Evolutionary conservation across 208 protist genomes (phyloP).

Genomic region (Crithidia brevicula): DNA sequence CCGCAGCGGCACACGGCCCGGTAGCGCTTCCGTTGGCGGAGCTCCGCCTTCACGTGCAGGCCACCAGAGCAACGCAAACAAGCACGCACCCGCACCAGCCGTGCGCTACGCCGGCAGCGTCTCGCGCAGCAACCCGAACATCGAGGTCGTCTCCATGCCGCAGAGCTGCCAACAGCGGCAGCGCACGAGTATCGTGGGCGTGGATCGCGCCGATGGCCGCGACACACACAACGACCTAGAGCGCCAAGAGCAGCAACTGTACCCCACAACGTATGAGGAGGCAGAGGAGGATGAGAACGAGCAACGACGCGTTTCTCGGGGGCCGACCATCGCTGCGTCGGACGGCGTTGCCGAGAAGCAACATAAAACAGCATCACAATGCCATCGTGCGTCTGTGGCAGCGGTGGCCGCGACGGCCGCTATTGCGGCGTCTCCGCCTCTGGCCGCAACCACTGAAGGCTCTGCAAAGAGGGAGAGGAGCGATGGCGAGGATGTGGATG

Average conservation of each 20-base stretch:
- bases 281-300: not conserved
- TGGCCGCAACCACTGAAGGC: not conserved
- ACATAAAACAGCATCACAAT: not conserved
- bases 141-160: constrained; percentile 8
- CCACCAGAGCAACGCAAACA: not conserved
- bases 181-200: constrained; percentile 3
- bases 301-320: not conserved
- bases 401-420: not conserved
- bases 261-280: not conserved
- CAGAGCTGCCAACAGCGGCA: constrained; percentile 1
- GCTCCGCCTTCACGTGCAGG: not conserved
- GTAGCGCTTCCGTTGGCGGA: not conserved
- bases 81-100: not conserved
- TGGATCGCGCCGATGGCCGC: not conserved
- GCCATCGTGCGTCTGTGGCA: constrained; percentile 3
- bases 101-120: constrained; percentile 17
- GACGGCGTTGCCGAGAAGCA: no score
- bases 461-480: no score
- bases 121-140: constrained; percentile 1
- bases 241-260: not conserved
- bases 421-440: not conserved
- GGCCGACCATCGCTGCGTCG: no score
- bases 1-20: not conserved
- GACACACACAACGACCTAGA: not conserved
- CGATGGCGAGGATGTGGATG: no score